Evolutionary conservation across 257 asterid genomes (phyloP).

Genomic region (Nemophila menziesii): DNA sequence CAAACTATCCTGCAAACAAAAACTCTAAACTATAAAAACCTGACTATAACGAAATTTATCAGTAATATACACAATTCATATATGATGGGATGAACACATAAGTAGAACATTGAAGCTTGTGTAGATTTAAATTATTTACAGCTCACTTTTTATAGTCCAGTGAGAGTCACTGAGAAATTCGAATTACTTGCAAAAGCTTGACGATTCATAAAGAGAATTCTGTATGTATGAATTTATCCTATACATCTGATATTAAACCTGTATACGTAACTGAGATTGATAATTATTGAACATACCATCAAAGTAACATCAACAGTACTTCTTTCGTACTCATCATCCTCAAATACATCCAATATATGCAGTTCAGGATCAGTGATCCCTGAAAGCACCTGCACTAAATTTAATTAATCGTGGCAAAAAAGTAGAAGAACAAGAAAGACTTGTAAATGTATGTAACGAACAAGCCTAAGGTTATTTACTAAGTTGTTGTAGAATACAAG

Average conservation of each 20-base stretch:
- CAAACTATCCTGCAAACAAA: constrained; percentile 44
- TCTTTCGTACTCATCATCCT: constrained; percentile 76
- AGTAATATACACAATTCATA: background rate
- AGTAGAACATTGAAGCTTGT: background rate
- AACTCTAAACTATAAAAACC: background rate
- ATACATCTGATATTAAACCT: too few relatives aligned
- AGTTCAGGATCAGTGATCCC: constrained; percentile 67
- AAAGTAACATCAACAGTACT: constrained; percentile 38
- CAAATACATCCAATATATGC: constrained; percentile 63
- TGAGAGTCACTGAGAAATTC: background rate
- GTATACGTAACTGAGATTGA: too few relatives aligned
- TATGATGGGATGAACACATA: too few relatives aligned
- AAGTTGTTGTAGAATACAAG: background rate
- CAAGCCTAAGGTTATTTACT: background rate
- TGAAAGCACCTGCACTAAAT: constrained; percentile 43
- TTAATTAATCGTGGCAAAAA: background rate
- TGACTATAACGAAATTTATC: background rate
- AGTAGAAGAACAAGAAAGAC: background rate
- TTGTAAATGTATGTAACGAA: background rate
- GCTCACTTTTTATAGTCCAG: background rate
- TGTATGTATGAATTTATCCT: too few relatives aligned
- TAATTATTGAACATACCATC: constrained; percentile 26
- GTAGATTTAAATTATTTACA: background rate
- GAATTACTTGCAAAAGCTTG: too few relatives aligned
- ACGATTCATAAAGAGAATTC: too few relatives aligned